Evolutionary conservation across 768 basidiomycete species (phyloP).

Genomic region (Boletales sp.): DNA sequence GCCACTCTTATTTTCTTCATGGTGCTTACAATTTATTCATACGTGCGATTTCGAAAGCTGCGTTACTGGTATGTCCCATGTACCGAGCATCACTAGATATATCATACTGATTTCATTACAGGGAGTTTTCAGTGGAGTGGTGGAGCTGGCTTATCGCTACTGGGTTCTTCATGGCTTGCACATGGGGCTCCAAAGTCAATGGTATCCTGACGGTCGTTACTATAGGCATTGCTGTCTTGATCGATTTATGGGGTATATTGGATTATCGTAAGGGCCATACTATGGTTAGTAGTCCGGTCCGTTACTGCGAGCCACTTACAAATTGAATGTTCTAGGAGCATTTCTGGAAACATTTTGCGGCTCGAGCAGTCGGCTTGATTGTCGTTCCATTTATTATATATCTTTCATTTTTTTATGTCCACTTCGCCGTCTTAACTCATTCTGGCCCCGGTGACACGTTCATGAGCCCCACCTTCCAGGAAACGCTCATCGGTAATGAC

Average conservation of each 20-base stretch:
- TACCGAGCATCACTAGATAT: neutral
- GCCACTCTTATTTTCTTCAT: constrained; percentile 95
- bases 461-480: constrained; percentile 98
- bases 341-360: constrained; percentile 85
- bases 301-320: neutral
- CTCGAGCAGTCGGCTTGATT: constrained; percentile 83
- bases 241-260: constrained; percentile 93
- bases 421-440: constrained; percentile 82
- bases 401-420: constrained; percentile 93
- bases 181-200: constrained; percentile 97
- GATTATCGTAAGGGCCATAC: constrained; percentile 77
- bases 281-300: constrained; percentile 50
- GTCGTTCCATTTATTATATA: constrained; percentile 87
- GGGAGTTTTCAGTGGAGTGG: constrained; percentile 88
- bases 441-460: constrained; percentile 94
- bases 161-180: constrained; percentile 91
- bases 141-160: constrained; percentile 93
- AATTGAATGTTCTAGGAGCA: constrained; percentile 54
- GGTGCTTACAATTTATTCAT: constrained; percentile 87
- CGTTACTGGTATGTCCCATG: constrained; percentile 67
- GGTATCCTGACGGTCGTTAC: constrained; percentile 87
- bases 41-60: constrained; percentile 91
- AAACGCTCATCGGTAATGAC: constrained; percentile 90
- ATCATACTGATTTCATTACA: constrained; percentile 27
- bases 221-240: constrained; percentile 85